A percentile compares a stretch with the other conserved stretches of the same genome.
phyloP scores from a whole-genome alignment of 176 grass and related monocot genomes.

The Aegilops bicornis region DNA sequence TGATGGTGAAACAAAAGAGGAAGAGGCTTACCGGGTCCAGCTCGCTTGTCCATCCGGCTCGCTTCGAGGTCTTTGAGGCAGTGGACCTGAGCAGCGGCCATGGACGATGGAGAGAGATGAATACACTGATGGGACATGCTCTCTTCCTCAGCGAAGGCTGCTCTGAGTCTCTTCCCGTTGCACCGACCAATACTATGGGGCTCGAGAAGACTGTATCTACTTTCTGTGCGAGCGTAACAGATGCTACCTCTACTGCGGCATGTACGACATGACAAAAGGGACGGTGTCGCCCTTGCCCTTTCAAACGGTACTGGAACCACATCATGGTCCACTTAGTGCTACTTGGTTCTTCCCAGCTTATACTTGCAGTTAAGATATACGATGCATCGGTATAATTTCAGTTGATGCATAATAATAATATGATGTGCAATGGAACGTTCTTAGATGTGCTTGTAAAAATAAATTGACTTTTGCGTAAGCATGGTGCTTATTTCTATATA shows the following conservation, averaged over 20 bases:
- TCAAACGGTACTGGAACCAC: background rate
- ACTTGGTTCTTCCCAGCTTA: background rate
- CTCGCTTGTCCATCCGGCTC: no score
- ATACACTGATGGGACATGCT: background rate
- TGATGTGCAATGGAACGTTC: no score
- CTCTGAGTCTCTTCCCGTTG: background rate
- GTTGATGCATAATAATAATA: background rate
- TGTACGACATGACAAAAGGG: background rate
- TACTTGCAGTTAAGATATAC: background rate
- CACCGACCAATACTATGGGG: background rate
- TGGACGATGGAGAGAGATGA: background rate
- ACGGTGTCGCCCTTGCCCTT: background rate
- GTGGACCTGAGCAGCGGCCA: background rate
- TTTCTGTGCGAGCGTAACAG: background rate
- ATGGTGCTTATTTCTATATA: no score
- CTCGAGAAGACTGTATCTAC: slow-evolving; percentile 26
- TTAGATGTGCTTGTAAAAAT: no score
- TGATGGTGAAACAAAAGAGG: background rate
- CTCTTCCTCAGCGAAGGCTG: slow-evolving; percentile 15
- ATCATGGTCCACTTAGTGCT: background rate
- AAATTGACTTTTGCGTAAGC: no score
- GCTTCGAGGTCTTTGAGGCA: slow-evolving; percentile 6
- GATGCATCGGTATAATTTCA: background rate
- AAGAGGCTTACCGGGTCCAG: fast-evolving
- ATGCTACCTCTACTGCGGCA: background rate